Conservation (phyloP, 2,329 filamentous ascomycete genomes). For the Calonectria montana region DNA sequence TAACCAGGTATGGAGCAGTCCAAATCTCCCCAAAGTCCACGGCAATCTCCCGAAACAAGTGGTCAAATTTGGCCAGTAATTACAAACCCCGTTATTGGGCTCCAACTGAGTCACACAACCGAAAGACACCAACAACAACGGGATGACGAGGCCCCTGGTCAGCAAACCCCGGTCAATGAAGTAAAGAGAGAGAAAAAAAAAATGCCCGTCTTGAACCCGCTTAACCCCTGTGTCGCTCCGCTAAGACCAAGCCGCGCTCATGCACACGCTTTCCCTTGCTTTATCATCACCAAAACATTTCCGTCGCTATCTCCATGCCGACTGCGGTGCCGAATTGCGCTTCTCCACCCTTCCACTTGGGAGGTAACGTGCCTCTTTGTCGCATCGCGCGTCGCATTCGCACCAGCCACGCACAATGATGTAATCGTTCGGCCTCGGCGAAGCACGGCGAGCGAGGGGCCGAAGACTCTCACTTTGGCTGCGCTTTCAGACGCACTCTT, state of each 20-base stretch:
- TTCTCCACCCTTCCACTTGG: neutral
- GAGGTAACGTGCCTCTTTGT: neutral
- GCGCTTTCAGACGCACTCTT: neutral
- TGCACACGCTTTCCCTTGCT: neutral
- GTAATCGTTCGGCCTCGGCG: constrained; percentile 1
- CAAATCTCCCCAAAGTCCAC: neutral
- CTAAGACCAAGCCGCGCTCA: neutral
- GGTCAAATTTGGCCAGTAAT: neutral
- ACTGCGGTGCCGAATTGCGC: neutral
- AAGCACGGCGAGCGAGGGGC: neutral
- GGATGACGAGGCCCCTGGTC: neutral
- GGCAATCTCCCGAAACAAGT: neutral
- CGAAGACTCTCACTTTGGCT: neutral
- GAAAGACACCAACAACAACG: neutral
- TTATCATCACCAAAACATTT: neutral
- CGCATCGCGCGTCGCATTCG: neutral
- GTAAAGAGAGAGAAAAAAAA: neutral
- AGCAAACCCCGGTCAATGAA: neutral
- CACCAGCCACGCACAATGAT: constrained; percentile 2
- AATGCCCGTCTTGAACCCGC: constrained; percentile 1
- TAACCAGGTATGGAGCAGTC: neutral
- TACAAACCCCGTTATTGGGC: neutral
- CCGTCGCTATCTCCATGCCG: constrained; percentile 1
- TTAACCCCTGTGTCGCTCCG: neutral
- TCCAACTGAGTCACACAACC: neutral